Evolutionary conservation across 495 filamentous ascomycete genomes (phyloP), one percentile per base, ranked within the genome.

Genomic region (Echria macrotheca): DNA sequence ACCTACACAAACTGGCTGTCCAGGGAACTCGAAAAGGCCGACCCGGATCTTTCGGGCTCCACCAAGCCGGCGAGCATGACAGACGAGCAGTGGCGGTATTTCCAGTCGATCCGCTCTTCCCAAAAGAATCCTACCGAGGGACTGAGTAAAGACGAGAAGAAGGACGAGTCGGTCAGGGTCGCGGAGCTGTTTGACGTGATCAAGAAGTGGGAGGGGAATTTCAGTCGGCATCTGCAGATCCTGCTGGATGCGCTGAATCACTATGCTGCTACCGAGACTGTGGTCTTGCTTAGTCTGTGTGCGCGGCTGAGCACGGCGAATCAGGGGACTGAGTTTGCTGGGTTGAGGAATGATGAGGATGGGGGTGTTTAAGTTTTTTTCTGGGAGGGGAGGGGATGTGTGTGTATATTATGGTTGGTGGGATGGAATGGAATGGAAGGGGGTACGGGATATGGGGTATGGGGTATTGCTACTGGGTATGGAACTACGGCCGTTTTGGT

Each of bases 251-350:
- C 87, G 39, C 68, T 98, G 57, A 96, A 97, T 55, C 95, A 97
- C 65, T 95, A 95, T 55, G 93, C 93, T 1, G 91, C 91, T 0
- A 98, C 93, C 2, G 93, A 98, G 70, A 97, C 93, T 54, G 93
- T 96, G 23, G 93, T 95, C 19, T 69, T 97, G 50, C 67, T 96
- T 49, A 87, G 91, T 49, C 72, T 98, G 5, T 91, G 87, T 64
- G 86, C 87, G 22, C 65, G 86, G 53, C 59, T 91, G 59, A 85
- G 83, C 50, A 86, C 81, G 32, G 87, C 84, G 28, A 85, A 80
- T 47, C 84, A 87, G 53, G 85, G 85, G 23, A 77, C 72, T 7
- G 77, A 79, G 54, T 77, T 67, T 52, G 68, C 69, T 8, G 78
- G 77, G 21, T 28, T 76, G 46, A 62, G 66, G 49, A 58, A 74